Evolutionary conservation across 306 rosid species (phyloP).

Genomic region (Benincasa hispida): DNA sequence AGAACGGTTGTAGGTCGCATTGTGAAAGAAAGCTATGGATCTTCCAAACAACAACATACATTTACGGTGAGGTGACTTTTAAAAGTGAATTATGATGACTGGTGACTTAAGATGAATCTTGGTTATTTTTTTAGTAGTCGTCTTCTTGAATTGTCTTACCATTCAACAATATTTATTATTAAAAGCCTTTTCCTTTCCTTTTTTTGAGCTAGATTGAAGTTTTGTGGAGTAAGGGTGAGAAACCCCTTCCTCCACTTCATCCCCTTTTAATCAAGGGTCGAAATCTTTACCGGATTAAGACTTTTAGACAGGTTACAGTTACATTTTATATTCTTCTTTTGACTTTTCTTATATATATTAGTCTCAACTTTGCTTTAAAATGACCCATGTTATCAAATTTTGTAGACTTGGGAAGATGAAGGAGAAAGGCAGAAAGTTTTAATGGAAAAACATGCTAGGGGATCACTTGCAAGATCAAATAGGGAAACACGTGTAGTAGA

Average conservation of each 20-base stretch:
- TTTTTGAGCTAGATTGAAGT: slow-evolving; percentile 65
- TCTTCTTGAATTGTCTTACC: background rate
- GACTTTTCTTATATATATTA: slow-evolving; percentile 1
- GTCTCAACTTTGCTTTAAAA: background rate
- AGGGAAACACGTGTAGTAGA: slow-evolving; percentile 52
- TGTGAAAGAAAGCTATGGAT: slow-evolving; percentile 81
- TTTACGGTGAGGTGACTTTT: slow-evolving; percentile 38
- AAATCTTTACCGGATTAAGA: slow-evolving; percentile 72
- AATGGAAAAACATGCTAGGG: slow-evolving; percentile 74
- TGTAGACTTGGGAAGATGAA: slow-evolving; percentile 73
- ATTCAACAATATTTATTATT: background rate
- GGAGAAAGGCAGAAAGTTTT: slow-evolving; percentile 46
- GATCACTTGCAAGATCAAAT: slow-evolving; percentile 53
- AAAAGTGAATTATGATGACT: background rate
- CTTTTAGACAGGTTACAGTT: slow-evolving; percentile 55
- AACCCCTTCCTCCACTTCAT: slow-evolving; percentile 66
- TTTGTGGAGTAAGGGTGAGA: slow-evolving; percentile 91
- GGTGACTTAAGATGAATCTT: background rate
- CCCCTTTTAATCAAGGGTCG: slow-evolving; percentile 85
- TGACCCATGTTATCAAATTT: slow-evolving; percentile 1
- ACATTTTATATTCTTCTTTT: background rate
- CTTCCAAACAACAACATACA: slow-evolving; percentile 86
- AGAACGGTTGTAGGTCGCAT: slow-evolving; percentile 74
- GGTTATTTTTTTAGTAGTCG: background rate
- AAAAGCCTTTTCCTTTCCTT: background rate